Evolutionary conservation across 495 filamentous ascomycete species (phyloP).

Genomic region (Friedmanniomyces simplex): DNA sequence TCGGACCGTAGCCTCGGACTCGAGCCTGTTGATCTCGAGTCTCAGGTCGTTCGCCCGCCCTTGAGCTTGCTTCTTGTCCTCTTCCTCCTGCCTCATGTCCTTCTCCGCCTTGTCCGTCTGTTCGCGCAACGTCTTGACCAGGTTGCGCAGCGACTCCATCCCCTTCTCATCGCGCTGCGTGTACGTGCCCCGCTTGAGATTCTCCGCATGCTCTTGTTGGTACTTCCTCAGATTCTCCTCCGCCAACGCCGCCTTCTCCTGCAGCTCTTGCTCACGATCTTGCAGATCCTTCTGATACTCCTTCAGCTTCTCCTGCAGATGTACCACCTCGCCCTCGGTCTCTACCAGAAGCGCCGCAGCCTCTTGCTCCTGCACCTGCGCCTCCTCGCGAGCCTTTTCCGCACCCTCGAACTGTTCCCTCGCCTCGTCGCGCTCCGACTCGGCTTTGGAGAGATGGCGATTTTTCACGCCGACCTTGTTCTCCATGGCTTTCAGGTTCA

Average conservation of each 20-base stretch:
- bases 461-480: conserved; percentile 17
- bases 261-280: conserved; percentile 23
- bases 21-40: conserved; percentile 9
- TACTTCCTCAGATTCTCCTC: conserved; percentile 25
- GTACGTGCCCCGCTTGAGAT: conserved; percentile 18
- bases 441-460: not conserved
- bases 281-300: conserved; percentile 2
- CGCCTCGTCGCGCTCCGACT: conserved; percentile 16
- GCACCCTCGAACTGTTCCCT: not conserved
- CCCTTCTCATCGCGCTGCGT: conserved; percentile 40
- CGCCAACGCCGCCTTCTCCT: conserved; percentile 27
- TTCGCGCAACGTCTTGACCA: conserved; percentile 42
- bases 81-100: conserved; percentile 29
- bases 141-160: conserved; percentile 40
- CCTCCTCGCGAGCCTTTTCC: conserved; percentile 6
- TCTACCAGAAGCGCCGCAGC: conserved; percentile 3
- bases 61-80: conserved; percentile 26
- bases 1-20: conserved; percentile 10
- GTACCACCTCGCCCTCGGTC: conserved; percentile 3
- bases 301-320: conserved; percentile 8
- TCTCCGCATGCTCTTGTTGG: conserved; percentile 14
- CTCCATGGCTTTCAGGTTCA: conserved; percentile 16
- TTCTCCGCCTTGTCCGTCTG: conserved; percentile 40
- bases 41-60: conserved; percentile 8
- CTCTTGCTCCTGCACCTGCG: conserved; percentile 9